Conservation (phyloP, 2,329 filamentous ascomycete species). For the Stenocarpella maydis region DNA sequence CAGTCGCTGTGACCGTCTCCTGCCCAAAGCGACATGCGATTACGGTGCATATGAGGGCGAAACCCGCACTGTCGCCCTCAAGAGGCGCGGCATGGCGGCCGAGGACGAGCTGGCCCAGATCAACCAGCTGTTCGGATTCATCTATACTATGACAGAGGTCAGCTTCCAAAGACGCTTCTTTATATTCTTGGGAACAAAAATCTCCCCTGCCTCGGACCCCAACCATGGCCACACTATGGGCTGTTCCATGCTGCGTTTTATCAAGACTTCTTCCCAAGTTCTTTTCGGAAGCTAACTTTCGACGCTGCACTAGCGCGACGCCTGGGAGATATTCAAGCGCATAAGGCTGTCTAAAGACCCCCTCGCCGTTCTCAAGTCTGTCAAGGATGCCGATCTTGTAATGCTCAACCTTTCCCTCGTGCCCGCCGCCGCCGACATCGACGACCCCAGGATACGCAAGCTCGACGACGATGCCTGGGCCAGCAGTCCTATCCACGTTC, state of each 20-base stretch:
- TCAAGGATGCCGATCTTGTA: conserved; percentile 3
- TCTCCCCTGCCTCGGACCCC: too few species aligned
- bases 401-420: background rate
- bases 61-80: background rate
- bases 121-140: background rate
- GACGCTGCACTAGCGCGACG: too few species aligned
- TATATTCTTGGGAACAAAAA: too few species aligned
- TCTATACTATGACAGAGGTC: background rate
- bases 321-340: conserved; percentile 3
- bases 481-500: background rate
- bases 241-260: too few species aligned
- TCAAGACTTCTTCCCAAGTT: too few species aligned
- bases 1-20: background rate
- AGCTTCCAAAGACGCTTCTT: too few species aligned
- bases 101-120: conserved; percentile 1
- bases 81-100: conserved; percentile 2
- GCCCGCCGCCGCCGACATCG: background rate
- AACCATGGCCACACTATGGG: too few species aligned
- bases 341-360: conserved; percentile 3
- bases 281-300: too few species aligned
- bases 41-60: conserved; percentile 5
- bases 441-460: conserved; percentile 5
- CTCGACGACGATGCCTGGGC: background rate
- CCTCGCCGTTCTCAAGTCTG: background rate
- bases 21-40: background rate